Evolutionary conservation across 2,329 filamentous ascomycete species (phyloP).

Genomic region (Alternaria gansuensis): DNA sequence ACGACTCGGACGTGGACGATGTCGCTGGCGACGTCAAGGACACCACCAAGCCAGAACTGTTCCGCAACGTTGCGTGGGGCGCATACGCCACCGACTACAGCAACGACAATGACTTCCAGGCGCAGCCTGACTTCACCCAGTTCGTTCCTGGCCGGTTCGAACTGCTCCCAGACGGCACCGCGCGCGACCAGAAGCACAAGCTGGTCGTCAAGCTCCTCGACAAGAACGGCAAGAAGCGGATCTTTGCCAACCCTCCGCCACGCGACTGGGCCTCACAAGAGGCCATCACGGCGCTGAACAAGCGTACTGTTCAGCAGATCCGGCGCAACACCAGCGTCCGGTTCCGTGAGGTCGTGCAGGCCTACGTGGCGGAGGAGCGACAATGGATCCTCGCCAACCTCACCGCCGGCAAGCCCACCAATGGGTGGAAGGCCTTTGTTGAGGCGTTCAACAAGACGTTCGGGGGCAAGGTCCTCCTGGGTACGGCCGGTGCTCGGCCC

Average conservation of each 20-base stretch:
- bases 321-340: constrained; percentile 40
- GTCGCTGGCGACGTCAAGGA: constrained; percentile 27
- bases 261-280: constrained; percentile 41
- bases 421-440: constrained; percentile 40
- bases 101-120: constrained; percentile 26
- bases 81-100: constrained; percentile 24
- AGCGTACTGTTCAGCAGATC: constrained; percentile 45
- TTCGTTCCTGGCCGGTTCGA: constrained; percentile 45
- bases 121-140: constrained; percentile 32
- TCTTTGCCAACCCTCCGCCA: constrained; percentile 42
- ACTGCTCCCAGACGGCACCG: constrained; percentile 31
- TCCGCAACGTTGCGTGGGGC: constrained; percentile 42
- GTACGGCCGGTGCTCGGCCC: constrained; percentile 19
- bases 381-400: constrained; percentile 38
- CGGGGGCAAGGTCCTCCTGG: constrained; percentile 26
- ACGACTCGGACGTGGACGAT: constrained; percentile 38
- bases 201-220: constrained; percentile 39
- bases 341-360: constrained; percentile 36
- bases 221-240: constrained; percentile 29
- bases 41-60: constrained; percentile 33
- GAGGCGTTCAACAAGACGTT: constrained; percentile 38
- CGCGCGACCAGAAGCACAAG: constrained; percentile 41
- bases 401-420: constrained; percentile 30
- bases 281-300: constrained; percentile 41
- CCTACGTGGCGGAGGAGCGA: constrained; percentile 36